Percentiles rank a stretch among this genome's conserved stretches.
These are phyloP conservation scores for Pelargonium citronellum DNA, from an alignment of 441 rosid genomes.

Conservation along the genomic window DNA sequence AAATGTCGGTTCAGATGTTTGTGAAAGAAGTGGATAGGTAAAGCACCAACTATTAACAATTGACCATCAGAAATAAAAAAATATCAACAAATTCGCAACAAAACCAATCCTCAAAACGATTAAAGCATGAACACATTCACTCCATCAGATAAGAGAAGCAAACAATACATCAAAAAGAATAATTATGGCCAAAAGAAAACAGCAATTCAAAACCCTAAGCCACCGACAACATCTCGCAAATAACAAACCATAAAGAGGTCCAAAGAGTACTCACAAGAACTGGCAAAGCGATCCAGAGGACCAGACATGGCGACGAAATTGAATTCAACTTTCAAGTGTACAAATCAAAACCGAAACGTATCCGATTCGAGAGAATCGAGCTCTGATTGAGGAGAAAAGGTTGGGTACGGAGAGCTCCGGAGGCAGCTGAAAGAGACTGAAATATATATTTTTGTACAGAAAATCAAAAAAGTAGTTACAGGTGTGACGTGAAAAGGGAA, in stretches of 20 bases:
- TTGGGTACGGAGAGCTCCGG: background rate
- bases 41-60: background rate
- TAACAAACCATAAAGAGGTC: too few relatives aligned
- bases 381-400: background rate
- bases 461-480: background rate
- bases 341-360: background rate
- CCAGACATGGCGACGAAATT: slow-evolving; percentile 46
- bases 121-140: background rate
- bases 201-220: background rate
- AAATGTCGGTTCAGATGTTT: background rate
- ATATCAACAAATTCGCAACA: background rate
- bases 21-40: background rate
- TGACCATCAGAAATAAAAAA: too few relatives aligned
- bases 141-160: background rate
- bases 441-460: too few relatives aligned
- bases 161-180: background rate
- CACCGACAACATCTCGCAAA: background rate
- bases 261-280: slow-evolving; percentile 90
- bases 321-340: background rate
- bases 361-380: slow-evolving; percentile 6
- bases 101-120: background rate
- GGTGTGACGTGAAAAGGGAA: background rate
- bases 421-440: background rate
- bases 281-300: slow-evolving; percentile 70
- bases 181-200: background rate